Evolutionary conservation across 108 stramenopile genomes (phyloP).

Genomic region (Stephanodiscus minutulus): DNA sequence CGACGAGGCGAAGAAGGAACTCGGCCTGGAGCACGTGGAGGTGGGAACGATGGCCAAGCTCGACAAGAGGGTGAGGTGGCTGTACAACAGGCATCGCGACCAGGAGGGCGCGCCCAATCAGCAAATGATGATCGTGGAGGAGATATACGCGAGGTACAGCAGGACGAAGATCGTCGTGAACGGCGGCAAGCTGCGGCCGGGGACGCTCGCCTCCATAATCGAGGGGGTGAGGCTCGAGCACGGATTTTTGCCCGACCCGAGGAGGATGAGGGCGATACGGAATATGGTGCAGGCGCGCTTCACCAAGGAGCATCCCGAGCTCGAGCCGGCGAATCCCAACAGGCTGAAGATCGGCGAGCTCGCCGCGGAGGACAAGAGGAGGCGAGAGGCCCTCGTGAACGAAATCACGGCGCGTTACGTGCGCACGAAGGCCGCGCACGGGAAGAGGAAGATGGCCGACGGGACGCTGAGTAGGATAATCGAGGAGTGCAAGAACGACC

Average conservation of each 20-base stretch:
- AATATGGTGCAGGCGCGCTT: slow-evolving; percentile 8
- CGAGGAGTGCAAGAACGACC: slow-evolving; percentile 17
- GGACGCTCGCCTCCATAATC: slow-evolving; percentile 11
- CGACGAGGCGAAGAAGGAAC: slow-evolving; percentile 13
- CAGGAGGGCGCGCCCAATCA: background rate
- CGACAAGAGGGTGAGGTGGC: slow-evolving; percentile 2
- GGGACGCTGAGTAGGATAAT: slow-evolving; percentile 3
- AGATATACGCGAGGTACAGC: slow-evolving; percentile 7
- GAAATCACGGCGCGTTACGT: slow-evolving; percentile 26
- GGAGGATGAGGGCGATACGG: background rate
- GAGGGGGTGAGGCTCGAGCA: slow-evolving; percentile 9
- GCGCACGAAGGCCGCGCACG: slow-evolving; percentile 4
- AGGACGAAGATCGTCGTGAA: slow-evolving; percentile 8
- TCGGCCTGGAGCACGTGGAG: slow-evolving; percentile 13
- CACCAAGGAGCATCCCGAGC: slow-evolving; percentile 11
- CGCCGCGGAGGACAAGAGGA: slow-evolving; percentile 16
- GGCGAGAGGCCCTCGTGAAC: slow-evolving; percentile 18
- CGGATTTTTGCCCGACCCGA: slow-evolving; percentile 8
- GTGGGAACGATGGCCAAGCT: background rate
- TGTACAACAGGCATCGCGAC: background rate
- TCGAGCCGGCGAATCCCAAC: background rate
- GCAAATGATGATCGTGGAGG: background rate
- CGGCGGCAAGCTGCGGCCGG: slow-evolving; percentile 7
- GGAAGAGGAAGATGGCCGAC: slow-evolving; percentile 14
- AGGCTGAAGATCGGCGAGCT: slow-evolving; percentile 13